Percentiles rank a stretch among this genome's conserved stretches.
phyloP scores from a whole-genome alignment of 208 protist species.

The Porcisia deanei region DNA sequence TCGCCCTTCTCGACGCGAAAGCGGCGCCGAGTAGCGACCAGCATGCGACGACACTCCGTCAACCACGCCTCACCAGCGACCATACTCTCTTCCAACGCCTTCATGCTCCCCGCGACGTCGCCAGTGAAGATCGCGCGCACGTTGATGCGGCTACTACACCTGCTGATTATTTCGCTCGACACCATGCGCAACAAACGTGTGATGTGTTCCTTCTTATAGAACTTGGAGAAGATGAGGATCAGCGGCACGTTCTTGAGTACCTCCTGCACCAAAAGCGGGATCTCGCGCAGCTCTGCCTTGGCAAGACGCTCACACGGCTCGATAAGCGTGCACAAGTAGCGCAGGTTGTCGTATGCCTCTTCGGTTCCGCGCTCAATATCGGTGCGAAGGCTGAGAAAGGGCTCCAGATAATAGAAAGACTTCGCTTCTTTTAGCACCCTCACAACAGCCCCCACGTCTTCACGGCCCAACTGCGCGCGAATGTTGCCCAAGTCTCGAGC shows the following conservation, averaged over 20 bases:
- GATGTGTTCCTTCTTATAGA: slow-evolving; percentile 96
- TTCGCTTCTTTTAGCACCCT: slow-evolving; percentile 91
- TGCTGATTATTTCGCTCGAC: slow-evolving; percentile 96
- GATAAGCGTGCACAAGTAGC: slow-evolving; percentile 93
- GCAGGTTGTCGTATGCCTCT: slow-evolving; percentile 96
- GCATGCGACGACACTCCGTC: slow-evolving; percentile 84
- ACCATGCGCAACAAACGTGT: slow-evolving; percentile 94
- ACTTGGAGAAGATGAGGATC: slow-evolving; percentile 93
- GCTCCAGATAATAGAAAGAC: slow-evolving; percentile 93
- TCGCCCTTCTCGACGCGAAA: slow-evolving; percentile 84
- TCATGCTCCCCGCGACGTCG: slow-evolving; percentile 91
- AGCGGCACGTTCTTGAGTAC: slow-evolving; percentile 93
- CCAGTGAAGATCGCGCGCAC: slow-evolving; percentile 94
- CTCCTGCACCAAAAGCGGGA: slow-evolving; percentile 89
- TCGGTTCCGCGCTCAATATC: slow-evolving; percentile 94
- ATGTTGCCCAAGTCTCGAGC: slow-evolving; percentile 96
- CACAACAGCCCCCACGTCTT: slow-evolving; percentile 92
- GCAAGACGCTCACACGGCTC: slow-evolving; percentile 94
- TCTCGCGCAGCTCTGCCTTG: slow-evolving; percentile 80
- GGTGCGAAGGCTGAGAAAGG: slow-evolving; percentile 92
- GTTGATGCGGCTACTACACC: slow-evolving; percentile 94
- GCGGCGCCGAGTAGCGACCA: slow-evolving; percentile 75
- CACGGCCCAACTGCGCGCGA: slow-evolving; percentile 92
- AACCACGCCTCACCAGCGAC: slow-evolving; percentile 94
- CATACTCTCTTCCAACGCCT: slow-evolving; percentile 92